Evolutionary conservation across 2,329 filamentous ascomycete genomes (phyloP), one percentile per base, ranked within the genome.

Genomic region (Calonectria honghensis): DNA sequence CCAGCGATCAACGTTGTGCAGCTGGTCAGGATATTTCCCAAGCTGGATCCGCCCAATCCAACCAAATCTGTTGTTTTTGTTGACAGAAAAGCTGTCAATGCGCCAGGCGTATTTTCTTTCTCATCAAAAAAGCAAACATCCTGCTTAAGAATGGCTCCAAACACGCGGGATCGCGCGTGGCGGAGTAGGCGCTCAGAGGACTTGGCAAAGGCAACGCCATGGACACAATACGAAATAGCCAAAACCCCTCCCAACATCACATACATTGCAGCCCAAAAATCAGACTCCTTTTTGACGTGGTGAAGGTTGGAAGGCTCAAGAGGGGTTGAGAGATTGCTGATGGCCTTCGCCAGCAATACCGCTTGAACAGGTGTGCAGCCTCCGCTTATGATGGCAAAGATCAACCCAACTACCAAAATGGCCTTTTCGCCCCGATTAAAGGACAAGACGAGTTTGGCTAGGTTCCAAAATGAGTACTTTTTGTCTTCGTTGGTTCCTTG

Each of bases 181-280:
- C 72, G 59, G 6, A 75, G 39, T 0, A 80, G 73, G 0, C 66
- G 45, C 57, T 81, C 78, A 4, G 76, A 76, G 9, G 79, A 74
- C 39, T 70, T 81, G 4, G 80, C 79, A 20, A 82, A 76, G 2
- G 72, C 37, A 14, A 73, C 37, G 39, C 79, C 74, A 7, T 79
- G 75, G 6, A 52, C 41, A 0, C 32, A 11, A 24, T 88, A 88
- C 2, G 84, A 80, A 0, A 87, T 18, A 3, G 85, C 79, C 20
- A 84, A 80, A 1, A 79, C 84, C 5, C 85, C 78, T 14, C 87
- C 87, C 52, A 88, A 77, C 4, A 89, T 80, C 54, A 88, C 85
- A 72, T 89, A 89, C 87, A 90, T 89, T 24, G 86, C 82, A 0
- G 86, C 83, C 84, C 86, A 89, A 78, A 89, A 89, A 76, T 88